Base-by-base conservation (phyloP, 2,329 filamentous ascomycete species). In the Phialemonium atrogriseum region DNA sequence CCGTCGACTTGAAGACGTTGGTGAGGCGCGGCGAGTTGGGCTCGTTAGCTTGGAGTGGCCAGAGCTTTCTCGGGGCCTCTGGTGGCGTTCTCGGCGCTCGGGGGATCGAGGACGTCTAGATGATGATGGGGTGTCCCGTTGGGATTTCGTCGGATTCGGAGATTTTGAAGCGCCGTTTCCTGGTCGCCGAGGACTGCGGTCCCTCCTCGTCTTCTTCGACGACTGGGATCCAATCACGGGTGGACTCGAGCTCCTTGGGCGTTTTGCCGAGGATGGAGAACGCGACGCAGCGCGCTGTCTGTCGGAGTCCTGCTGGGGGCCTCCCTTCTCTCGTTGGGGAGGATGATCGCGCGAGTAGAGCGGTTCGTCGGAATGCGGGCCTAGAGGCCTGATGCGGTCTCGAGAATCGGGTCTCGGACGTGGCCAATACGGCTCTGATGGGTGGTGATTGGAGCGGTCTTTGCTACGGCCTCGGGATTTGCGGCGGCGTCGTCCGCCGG, bases 391-490 rank as follows among this genome's bases (percentile, higher is more conserved):
- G 12, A 14, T 14, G 20, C 21, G 28, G 15, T 30, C 21, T 18
- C 28, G 28, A 24, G 34, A 43, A 36, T 17, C 36, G 41, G 25
- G 44, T 35, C 23, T 32, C 26, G 20, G 30, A 26, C 30, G 48
- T 37, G 47, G 48, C 28, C 48, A 39, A 20, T 45, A 37, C 13
- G 28, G 24, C 19, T 13, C 52, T 46, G 34, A 48, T 8, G 46
- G 41, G 24, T 42, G 39, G 39, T 49, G 46, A 39, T 44, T 40
- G 20, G 35, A 36, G 35, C 51, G 49, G 35, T 56, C 55, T 47
- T 56, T 55, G 39, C 51, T 55, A 38, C 51, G 55, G 34, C 62
- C 56, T 38, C 48, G 52, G 28, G 60, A 60, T 46, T 50, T 50
- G 36, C 48, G 55, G 36, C 50, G 60, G 42, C 52, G 52, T 41